Evolutionary conservation across 306 rosid species (phyloP).

Genomic region (Comarum palustre): DNA sequence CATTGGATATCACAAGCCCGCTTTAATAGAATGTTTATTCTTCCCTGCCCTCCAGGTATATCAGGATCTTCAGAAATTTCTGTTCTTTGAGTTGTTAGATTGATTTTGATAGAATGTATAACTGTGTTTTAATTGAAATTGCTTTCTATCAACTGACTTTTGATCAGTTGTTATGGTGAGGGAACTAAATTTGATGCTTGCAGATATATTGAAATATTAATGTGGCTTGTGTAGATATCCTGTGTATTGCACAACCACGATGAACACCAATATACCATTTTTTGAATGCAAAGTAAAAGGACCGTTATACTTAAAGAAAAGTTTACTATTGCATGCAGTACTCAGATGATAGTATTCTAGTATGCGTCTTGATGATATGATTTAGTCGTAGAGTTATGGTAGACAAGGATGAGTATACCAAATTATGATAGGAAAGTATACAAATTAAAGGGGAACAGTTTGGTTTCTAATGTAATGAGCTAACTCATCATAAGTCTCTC

Average conservation of each 20-base stretch:
- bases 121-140: background rate
- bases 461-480: background rate
- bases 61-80: constrained; percentile 2
- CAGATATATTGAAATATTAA: background rate
- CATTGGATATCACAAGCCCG: constrained; percentile 74
- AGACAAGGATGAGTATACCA: background rate
- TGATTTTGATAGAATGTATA: background rate
- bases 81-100: background rate
- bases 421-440: background rate
- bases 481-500: background rate
- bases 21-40: constrained; percentile 80
- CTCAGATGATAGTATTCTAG: background rate
- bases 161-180: no score
- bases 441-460: background rate
- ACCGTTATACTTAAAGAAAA: background rate
- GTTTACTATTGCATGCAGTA: background rate
- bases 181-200: no score
- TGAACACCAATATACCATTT: background rate
- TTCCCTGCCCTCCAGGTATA: constrained; percentile 93
- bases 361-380: background rate
- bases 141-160: no score
- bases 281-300: background rate
- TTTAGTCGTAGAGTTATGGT: background rate
- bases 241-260: background rate
- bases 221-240: background rate